Conservation (phyloP, 495 filamentous ascomycete species). For the Pseudomonodictys pantanalensis region DNA sequence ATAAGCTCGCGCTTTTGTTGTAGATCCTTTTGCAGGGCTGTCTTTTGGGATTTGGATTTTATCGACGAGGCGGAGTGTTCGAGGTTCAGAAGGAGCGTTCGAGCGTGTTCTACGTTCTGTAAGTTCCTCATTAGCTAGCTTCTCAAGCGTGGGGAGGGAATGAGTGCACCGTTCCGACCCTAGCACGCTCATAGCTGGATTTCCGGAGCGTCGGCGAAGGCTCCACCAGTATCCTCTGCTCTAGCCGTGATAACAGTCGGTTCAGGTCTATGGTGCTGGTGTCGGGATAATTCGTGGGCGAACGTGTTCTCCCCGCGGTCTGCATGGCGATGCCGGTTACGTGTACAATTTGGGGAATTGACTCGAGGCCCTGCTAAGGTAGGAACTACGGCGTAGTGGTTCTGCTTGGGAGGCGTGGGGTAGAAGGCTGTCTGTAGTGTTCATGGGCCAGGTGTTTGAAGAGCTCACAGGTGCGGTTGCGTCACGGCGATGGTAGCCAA, state of each 20-base stretch:
- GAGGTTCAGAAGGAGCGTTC: slow-evolving; percentile 67
- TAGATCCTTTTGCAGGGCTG: slow-evolving; percentile 66
- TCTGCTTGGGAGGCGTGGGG: too few species aligned
- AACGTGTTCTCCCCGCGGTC: neutral
- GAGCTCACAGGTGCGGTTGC: neutral
- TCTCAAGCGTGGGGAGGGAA: neutral
- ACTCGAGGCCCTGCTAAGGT: too few species aligned
- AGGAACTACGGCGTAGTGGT: too few species aligned
- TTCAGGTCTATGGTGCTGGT: slow-evolving; percentile 57
- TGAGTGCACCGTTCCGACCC: slow-evolving; percentile 58
- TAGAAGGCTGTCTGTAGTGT: too few species aligned
- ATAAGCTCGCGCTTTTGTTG: slow-evolving; percentile 57
- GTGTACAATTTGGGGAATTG: too few species aligned
- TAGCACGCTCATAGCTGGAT: slow-evolving; percentile 68
- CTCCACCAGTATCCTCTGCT: slow-evolving; percentile 67
- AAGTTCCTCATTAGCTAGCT: neutral
- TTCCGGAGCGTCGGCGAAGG: slow-evolving; percentile 58
- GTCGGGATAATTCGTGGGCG: slow-evolving; percentile 18
- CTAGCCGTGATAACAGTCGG: slow-evolving; percentile 71
- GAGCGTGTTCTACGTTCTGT: slow-evolving; percentile 79
- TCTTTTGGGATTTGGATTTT: slow-evolving; percentile 61
- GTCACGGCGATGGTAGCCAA: neutral
- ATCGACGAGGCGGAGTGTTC: slow-evolving; percentile 58
- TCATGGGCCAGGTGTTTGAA: too few species aligned
- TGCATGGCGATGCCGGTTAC: slow-evolving; percentile 1